Base-by-base conservation (phyloP, 805 yeast species). In the Yamadazyma tumulicola region DNA sequence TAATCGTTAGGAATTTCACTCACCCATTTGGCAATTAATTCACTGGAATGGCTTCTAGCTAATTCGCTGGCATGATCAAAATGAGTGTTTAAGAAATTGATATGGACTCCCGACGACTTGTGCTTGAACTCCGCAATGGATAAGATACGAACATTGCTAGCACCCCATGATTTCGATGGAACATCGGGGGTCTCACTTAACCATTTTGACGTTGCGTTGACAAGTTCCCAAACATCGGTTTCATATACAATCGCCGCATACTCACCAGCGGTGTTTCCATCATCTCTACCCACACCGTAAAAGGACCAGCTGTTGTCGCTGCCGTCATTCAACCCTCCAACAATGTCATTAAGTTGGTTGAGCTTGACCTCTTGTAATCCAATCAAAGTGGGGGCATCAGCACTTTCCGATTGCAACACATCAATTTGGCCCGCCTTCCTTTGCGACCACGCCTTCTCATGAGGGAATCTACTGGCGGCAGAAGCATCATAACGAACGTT, bases 271-370 rank as follows among this genome's bases (percentile, higher is more conserved):
- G 51, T 51, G 9, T 49, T 48, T 7, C 81, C 81, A 47, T 76
- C 81, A 33, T 66, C 72, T 48, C 81, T 57, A 1, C 79, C 80
- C 27, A 66, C 67, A 30, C 75, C 77, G 35, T 34, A 55, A 30
- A 54, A 46, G 3, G 58, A 49, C 72, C 75, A 77, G 11, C 26
- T 25, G 4, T 54, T 56, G 7, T 16, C n/a, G 16, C 23, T 19
- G 1, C 42, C 42, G 9, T 58, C 47, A 36, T 63, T 45, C 7
- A 77, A 47, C 35, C 75, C 80, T 15, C 50, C 13, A n/a, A 45
- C 70, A 15, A 54, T 41, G 37, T 54, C 59, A 17, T 30, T 47
- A 14, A 77, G 58, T 48, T 74, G 81, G 35, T 67, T 56, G 27
- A 62, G 49, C 25, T 61, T 51, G 14, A 61, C 60, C 38, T 64